Conservation (phyloP, 2,329 filamentous ascomycete genomes). For the Fusarium cyanostomum region DNA sequence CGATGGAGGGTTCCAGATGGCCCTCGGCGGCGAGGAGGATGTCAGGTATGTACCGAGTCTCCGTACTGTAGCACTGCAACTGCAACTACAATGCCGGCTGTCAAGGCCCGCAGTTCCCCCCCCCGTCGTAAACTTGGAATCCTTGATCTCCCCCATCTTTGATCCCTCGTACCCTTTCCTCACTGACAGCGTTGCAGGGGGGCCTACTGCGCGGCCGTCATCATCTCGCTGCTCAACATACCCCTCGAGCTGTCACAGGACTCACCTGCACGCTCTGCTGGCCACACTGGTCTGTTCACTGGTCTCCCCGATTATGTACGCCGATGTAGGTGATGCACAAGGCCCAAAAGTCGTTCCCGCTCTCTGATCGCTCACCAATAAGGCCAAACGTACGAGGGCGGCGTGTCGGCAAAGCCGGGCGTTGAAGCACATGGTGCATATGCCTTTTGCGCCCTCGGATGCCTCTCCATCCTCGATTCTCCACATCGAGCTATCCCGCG, state of each 20-base stretch:
- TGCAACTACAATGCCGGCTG: conserved; percentile 8
- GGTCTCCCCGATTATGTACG: conserved; percentile 82
- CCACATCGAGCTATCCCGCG: conserved; percentile 78
- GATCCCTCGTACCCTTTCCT: conserved; percentile 6
- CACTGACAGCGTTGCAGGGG: conserved; percentile 63
- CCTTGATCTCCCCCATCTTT: background rate
- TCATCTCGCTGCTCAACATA: conserved; percentile 84
- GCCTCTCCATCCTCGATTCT: conserved; percentile 83
- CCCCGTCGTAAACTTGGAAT: conserved; percentile 15
- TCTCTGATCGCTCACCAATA: conserved; percentile 34
- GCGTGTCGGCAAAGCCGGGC: conserved; percentile 84
- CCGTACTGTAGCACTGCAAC: conserved; percentile 14
- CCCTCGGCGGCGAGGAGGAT: conserved; percentile 88
- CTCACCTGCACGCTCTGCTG: conserved; percentile 71
- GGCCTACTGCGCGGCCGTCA: conserved; percentile 88
- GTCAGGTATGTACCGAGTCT: conserved; percentile 72
- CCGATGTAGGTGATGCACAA: conserved; percentile 68
- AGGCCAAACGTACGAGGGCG: conserved; percentile 96
- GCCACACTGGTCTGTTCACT: conserved; percentile 72
- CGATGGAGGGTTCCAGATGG: conserved; percentile 90
- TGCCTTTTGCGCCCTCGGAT: conserved; percentile 92
- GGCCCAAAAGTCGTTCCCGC: conserved; percentile 17
- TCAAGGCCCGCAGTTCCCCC: conserved; percentile 30
- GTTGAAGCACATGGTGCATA: conserved; percentile 97
- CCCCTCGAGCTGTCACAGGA: conserved; percentile 81